phyloP scores from a whole-genome alignment of 805 yeast species.

The Saturnispora gosingensis region DNA sequence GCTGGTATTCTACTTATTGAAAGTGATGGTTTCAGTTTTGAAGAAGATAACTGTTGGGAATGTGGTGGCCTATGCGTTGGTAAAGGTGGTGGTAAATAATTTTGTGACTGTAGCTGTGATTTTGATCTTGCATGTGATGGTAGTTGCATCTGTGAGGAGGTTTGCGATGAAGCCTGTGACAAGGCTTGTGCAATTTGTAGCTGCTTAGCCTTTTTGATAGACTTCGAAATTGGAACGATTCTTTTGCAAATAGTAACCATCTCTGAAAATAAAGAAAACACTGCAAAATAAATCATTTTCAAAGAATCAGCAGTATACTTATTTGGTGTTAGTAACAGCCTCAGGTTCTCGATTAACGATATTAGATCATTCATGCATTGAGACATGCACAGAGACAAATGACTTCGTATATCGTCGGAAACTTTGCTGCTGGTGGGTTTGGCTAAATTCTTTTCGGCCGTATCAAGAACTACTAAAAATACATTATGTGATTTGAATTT shows the following conservation, averaged over 20 bases:
- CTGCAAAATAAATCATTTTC: conserved; percentile 21
- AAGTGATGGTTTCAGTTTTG: conserved; percentile 4
- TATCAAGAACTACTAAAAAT: conserved; percentile 16
- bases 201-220: not conserved
- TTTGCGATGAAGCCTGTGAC: not conserved
- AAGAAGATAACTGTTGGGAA: conserved; percentile 2
- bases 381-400: conserved; percentile 14
- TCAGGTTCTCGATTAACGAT: conserved; percentile 13
- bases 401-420: conserved; percentile 10
- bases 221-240: conserved; percentile 16
- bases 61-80: conserved; percentile 8
- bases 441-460: conserved; percentile 13
- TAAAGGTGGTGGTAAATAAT: conserved; percentile 8
- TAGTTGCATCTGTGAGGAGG: not conserved
- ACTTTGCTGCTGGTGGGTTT: conserved; percentile 12
- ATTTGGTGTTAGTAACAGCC: conserved; percentile 8
- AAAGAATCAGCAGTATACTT: conserved; percentile 13
- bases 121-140: not conserved
- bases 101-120: not conserved
- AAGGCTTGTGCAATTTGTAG: not conserved
- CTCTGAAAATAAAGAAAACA: conserved; percentile 25
- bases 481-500: conserved; percentile 13
- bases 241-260: conserved; percentile 18
- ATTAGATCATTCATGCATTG: conserved; percentile 20
- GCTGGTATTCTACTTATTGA: conserved; percentile 7